Percentiles rank a stretch among this genome's conserved stretches.
phyloP scores from a whole-genome alignment of 495 filamentous ascomycete species.

The Penicillium nucicola region DNA sequence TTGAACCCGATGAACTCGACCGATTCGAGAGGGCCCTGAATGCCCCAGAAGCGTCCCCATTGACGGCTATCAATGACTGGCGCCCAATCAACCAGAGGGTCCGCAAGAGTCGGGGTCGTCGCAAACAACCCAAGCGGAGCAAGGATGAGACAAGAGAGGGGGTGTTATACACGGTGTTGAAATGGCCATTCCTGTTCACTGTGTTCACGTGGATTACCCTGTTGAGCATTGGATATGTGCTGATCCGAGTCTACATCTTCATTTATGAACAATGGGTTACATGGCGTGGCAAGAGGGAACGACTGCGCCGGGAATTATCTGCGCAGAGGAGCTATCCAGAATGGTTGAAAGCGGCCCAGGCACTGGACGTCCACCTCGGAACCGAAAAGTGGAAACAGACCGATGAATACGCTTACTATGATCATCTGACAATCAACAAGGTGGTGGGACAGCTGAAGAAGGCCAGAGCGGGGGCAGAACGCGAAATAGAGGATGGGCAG shows the following conservation, averaged over 20 bases:
- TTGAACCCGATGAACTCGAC: conserved; percentile 50
- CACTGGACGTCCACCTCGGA: conserved; percentile 78
- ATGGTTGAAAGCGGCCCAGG: conserved; percentile 74
- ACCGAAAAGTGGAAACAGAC: conserved; percentile 82
- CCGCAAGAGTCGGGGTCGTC: conserved; percentile 42
- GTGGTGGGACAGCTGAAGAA: conserved; percentile 73
- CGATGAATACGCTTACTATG: conserved; percentile 94
- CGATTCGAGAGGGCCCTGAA: conserved; percentile 50
- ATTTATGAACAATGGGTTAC: conserved; percentile 70
- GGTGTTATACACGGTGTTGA: conserved; percentile 79
- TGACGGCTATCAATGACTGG: conserved; percentile 83
- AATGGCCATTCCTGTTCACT: conserved; percentile 82
- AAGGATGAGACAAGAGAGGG: conserved; percentile 94
- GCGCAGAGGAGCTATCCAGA: conserved; percentile 70
- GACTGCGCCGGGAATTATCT: conserved; percentile 65
- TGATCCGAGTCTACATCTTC: conserved; percentile 85
- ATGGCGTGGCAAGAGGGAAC: conserved; percentile 65
- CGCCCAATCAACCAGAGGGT: conserved; percentile 70
- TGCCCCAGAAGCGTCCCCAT: conserved; percentile 44
- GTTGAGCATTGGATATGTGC: conserved; percentile 64
- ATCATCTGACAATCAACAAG: conserved; percentile 72
- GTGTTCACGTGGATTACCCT: conserved; percentile 78
- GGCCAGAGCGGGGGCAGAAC: conserved; percentile 54
- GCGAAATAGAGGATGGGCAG: conserved; percentile 28
- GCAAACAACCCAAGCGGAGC: conserved; percentile 49